These are phyloP conservation scores for Buxus sempervirens DNA, from an alignment of 164 flowering plant species.

Conservation along the genomic window DNA sequence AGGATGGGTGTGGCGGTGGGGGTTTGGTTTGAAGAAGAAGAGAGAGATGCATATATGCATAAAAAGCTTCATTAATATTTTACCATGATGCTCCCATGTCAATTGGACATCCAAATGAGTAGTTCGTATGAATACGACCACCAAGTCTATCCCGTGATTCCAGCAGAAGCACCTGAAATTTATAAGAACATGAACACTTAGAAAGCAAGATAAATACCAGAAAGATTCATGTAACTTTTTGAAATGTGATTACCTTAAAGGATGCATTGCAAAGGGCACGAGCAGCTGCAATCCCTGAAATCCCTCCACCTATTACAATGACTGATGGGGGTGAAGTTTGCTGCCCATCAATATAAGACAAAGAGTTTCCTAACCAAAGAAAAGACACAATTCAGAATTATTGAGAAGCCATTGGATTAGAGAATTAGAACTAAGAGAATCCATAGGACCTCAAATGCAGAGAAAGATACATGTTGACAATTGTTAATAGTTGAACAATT, in stretches of 20 bases:
- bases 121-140: slow-evolving; percentile 87
- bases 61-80: slow-evolving; percentile 23
- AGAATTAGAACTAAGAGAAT: neutral
- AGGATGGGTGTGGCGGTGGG: too few species aligned
- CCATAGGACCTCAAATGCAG: neutral
- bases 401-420: neutral
- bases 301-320: slow-evolving; percentile 88
- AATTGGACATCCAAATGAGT: slow-evolving; percentile 87
- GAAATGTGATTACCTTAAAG: slow-evolving; percentile 47
- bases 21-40: too few species aligned
- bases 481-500: too few species aligned
- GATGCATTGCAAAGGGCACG: slow-evolving; percentile 60
- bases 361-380: slow-evolving; percentile 34
- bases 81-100: slow-evolving; percentile 98
- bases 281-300: slow-evolving; percentile 89
- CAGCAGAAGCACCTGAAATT: slow-evolving; percentile 60
- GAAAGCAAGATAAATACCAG: neutral
- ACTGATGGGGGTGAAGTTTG: slow-evolving; percentile 55
- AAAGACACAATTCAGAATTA: neutral
- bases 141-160: slow-evolving; percentile 91
- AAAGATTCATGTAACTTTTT: neutral
- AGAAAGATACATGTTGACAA: too few species aligned
- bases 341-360: slow-evolving; percentile 35
- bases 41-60: neutral
- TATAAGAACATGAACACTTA: slow-evolving; percentile 1